Evolutionary conservation across 495 filamentous ascomycete genomes (phyloP).

Genomic region (Trichoderma parareesei): DNA sequence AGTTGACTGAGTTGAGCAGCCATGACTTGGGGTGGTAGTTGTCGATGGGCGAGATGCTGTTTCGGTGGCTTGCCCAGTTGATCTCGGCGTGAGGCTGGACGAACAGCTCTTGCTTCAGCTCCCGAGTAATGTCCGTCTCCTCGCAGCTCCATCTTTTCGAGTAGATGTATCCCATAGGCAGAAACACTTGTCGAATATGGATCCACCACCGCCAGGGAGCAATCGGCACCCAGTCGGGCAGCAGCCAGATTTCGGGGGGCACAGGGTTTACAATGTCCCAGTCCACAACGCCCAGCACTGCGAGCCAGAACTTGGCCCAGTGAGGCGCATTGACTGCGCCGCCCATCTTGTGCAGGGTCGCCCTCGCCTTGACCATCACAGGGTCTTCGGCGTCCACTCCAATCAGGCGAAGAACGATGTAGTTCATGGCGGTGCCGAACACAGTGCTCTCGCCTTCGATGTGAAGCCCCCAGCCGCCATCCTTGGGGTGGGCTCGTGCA

Average conservation of each 20-base stretch:
- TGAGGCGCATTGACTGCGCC: constrained; percentile 80
- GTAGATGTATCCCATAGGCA: constrained; percentile 87
- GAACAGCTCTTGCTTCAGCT: constrained; percentile 77
- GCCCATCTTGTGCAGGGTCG: constrained; percentile 73
- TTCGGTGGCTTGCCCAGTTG: constrained; percentile 67
- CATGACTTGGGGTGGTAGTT: constrained; percentile 91
- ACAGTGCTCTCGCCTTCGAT: constrained; percentile 92
- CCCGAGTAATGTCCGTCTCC: constrained; percentile 58
- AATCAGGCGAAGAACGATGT: constrained; percentile 74
- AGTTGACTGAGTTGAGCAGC: constrained; percentile 69
- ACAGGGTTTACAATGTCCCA: constrained; percentile 94
- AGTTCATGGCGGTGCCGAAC: constrained; percentile 87
- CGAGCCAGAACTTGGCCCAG: constrained; percentile 93
- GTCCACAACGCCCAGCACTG: constrained; percentile 69
- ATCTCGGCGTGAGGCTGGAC: constrained; percentile 71
- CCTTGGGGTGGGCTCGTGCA: constrained; percentile 72
- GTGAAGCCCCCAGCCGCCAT: constrained; percentile 95
- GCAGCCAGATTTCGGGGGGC: constrained; percentile 87
- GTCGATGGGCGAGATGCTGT: constrained; percentile 69
- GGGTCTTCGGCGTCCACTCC: constrained; percentile 83
- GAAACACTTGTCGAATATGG: constrained; percentile 86
- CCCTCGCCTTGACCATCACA: constrained; percentile 79
- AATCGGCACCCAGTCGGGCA: constrained; percentile 92
- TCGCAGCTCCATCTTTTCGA: constrained; percentile 68
- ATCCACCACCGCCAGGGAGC: constrained; percentile 99